Conservation (phyloP, 257 asterid species). For the Euphrasia confusa region DNA sequence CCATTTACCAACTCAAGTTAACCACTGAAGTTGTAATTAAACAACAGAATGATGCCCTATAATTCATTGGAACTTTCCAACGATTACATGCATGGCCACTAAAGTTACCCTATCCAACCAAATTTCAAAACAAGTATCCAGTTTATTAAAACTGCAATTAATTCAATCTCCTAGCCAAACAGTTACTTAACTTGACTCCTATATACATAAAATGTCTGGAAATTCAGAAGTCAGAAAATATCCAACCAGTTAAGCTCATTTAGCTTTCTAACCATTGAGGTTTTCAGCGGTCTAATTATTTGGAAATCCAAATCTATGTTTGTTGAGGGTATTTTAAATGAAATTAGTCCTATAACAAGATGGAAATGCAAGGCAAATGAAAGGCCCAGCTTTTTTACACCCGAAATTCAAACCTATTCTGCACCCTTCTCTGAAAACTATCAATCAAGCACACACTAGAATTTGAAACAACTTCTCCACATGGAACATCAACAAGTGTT, state of each 20-base stretch:
- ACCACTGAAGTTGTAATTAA: constrained; percentile 16
- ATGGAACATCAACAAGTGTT: not conserved
- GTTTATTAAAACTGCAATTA: not conserved
- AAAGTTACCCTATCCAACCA: constrained; percentile 4
- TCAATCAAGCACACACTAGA: no score
- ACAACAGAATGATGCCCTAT: not conserved
- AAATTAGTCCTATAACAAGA: not conserved
- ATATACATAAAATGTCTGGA: not conserved
- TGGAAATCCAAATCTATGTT: not conserved
- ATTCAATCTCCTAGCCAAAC: constrained; percentile 2
- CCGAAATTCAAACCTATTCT: no score
- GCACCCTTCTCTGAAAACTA: no score
- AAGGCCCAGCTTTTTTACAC: no score
- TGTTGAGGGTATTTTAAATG: not conserved
- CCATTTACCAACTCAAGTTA: constrained; percentile 28
- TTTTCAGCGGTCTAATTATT: not conserved
- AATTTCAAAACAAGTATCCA: not conserved
- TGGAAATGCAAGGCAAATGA: not conserved
- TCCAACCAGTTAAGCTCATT: not conserved
- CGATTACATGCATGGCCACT: not conserved
- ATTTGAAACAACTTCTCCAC: not conserved
- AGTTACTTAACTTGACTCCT: not conserved
- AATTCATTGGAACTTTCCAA: constrained; percentile 10
- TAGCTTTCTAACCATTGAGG: not conserved
- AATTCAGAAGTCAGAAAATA: not conserved